phyloP scores from a whole-genome alignment of 2,329 filamentous ascomycete species.

The Trichoderma sp. region DNA sequence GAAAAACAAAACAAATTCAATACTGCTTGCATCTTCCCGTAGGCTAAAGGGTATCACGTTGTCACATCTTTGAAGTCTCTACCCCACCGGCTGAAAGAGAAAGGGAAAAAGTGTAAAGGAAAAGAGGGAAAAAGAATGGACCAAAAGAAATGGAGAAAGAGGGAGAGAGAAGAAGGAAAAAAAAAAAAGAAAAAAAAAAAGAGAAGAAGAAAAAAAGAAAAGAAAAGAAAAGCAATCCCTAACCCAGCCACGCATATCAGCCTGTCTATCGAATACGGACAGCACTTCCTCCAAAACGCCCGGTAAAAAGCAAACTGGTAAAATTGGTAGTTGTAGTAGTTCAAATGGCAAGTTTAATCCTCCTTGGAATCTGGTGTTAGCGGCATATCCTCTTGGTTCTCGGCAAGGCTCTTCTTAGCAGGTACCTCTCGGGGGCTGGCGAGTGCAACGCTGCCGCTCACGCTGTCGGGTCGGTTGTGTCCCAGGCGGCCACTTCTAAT shows the following conservation, averaged over 20 bases:
- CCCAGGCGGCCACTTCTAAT: conserved; percentile 75
- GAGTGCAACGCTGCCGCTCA: conserved; percentile 72
- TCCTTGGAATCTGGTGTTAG: conserved; percentile 26
- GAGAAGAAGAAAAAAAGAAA: neutral
- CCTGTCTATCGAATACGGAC: conserved; percentile 13
- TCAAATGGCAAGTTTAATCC: conserved; percentile 14
- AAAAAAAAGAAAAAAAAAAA: neutral
- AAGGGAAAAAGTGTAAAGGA: neutral
- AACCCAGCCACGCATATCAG: conserved; percentile 15
- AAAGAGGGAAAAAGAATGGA: neutral
- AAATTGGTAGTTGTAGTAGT: neutral
- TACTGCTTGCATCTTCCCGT: conserved; percentile 20
- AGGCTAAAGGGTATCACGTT: conserved; percentile 37
- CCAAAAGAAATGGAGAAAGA: neutral
- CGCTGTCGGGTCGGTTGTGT: conserved; percentile 79
- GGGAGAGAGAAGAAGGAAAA: neutral
- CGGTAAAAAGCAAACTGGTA: conserved; percentile 14
- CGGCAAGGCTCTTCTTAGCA: conserved; percentile 39
- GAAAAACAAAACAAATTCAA: conserved; percentile 3
- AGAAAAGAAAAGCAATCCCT: neutral
- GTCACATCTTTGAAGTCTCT: conserved; percentile 28
- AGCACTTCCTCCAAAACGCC: conserved; percentile 7
- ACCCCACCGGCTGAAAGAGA: neutral
- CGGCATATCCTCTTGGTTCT: conserved; percentile 34
- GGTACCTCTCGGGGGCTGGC: conserved; percentile 56